Evolutionary conservation across 2,329 filamentous ascomycete genomes (phyloP).

Genomic region (Scopulariopsis brevicaulis): DNA sequence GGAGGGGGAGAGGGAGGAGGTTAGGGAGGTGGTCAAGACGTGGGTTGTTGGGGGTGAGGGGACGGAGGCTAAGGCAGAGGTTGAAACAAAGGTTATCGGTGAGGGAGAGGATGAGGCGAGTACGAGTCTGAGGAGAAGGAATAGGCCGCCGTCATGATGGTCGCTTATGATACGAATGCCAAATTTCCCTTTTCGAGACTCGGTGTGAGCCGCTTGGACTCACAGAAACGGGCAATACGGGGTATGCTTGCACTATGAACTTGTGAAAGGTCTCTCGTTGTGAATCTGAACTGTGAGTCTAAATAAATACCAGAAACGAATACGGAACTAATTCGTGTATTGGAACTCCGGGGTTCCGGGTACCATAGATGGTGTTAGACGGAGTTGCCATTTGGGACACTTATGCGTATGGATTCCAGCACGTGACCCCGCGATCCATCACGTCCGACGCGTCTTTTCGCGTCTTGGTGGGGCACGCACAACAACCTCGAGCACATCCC

Average conservation of each 20-base stretch:
- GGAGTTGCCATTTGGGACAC: too few species aligned
- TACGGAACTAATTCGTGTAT: too few species aligned
- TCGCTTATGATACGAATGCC: not conserved
- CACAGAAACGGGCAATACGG: too few species aligned
- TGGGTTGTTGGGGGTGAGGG: slow-evolving; percentile 49
- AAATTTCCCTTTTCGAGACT: not conserved
- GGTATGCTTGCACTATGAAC: too few species aligned
- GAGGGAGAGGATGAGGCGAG: not conserved
- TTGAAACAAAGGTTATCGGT: not conserved
- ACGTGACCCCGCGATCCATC: slow-evolving; percentile 8
- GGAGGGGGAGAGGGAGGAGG: slow-evolving; percentile 49
- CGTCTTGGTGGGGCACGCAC: slow-evolving; percentile 6
- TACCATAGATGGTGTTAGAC: too few species aligned
- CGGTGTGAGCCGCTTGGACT: too few species aligned
- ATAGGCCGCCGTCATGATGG: not conserved
- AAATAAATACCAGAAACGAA: too few species aligned
- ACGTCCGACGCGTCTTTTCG: slow-evolving; percentile 4
- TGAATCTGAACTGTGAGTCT: too few species aligned
- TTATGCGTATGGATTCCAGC: not conserved
- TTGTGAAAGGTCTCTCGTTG: too few species aligned
- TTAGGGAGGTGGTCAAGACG: slow-evolving; percentile 58
- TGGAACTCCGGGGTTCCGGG: too few species aligned
- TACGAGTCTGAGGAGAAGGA: slow-evolving; percentile 1
- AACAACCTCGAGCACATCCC: not conserved
- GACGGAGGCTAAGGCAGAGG: slow-evolving; percentile 12